Evolutionary conservation across 768 basidiomycete genomes (phyloP), one percentile per base, ranked within the genome.

Genomic region (Coprinopsis sp.): DNA sequence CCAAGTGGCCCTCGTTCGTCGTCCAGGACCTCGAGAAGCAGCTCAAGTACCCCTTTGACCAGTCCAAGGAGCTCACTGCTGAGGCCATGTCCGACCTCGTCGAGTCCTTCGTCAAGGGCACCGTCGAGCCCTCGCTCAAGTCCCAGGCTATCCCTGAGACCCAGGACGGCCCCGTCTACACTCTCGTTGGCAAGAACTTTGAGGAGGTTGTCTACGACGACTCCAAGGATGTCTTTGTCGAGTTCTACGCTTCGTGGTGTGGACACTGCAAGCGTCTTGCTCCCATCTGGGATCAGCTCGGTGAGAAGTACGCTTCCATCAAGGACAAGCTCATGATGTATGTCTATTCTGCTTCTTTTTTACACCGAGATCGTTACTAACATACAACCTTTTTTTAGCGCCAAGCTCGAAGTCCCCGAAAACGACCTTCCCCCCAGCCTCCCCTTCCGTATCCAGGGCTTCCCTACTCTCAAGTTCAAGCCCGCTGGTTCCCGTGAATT

Each of bases 401-500:
- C 92, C 59, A 97, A 98, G 71, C 83, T 98, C 72, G 96, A 99
- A 54, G 91, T 92, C 2, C 85, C 84, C 49, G 93, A 96, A 68
- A 99, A 99, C 64, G 96, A 99, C 64, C 76, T 99, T 13, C 95
- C 96, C 37, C 73, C 84, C 16, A 79, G 79, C n/a, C 80, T 85
- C 49, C 81, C 85, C 25, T 98, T 99, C 90, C 81, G 84, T 44
- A 68, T 98, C 49, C 58, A 72, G 46, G 90, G 91, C 31, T 93
- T 91, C 86, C 95, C 96, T 6, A 98, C 96, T 4, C 63, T 98
- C 60, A 98, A 98, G 65, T 95, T 99, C 78, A 94, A 93, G 72
- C 77, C 83, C 4, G 95, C 96, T 12, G 95, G 95, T 37, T 69
- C 79, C 18, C 71, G 74, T 45, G 84, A 91, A 42, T 99, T 94